Evolutionary conservation across 2,329 filamentous ascomycete species (phyloP), one percentile per base, ranked within the genome.

Genomic region (Graphilbum fragrans): DNA sequence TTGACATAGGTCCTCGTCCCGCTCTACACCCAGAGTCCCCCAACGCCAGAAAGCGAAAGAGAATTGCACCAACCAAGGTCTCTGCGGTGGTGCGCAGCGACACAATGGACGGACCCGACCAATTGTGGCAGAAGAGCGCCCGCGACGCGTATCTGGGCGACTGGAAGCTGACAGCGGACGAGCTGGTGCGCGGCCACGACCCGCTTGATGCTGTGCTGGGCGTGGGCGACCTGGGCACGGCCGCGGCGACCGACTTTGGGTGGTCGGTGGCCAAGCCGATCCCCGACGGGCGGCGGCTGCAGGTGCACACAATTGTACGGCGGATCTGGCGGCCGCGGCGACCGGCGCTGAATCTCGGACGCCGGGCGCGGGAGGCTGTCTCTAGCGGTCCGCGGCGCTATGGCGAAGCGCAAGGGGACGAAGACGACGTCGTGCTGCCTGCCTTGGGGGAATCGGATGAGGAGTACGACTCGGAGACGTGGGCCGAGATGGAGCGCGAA

Each of bases 401-500:
- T 17, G 25, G 17, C 17, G 20, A 18, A 19, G 18, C 12, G n/a
- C 4, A 18, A 3, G 2, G 17, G 33, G 34, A 42, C 2, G 39
- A 49, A 3, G 46, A 46, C 5, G 63, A 70, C 38, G 56, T 68
- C 5, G 72, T 50, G 5, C 36, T 51, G 3, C 43, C 49, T 2
- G 37, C 37, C 1, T 42, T 50, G 5, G 49, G 49, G 11, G 43
- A 80, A 4, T 80, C 75, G 3, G 61, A 61, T 25, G 66, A 63
- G 11, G 65, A 50, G 17, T 58, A 60, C 41, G 58, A 61, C 39
- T 49, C 52, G 0, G 52, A 57, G 18, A 58, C 57, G 1, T 55
- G 49, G 63, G 60, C 59, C 35, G 80, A 84, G 51, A 80, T 83
- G 10, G 67, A 79, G 36, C 61, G 70, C 23, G 76, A 80, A 45